phyloP scores from a whole-genome alignment of 2,329 filamentous ascomycete genomes.

The Colletotrichum lini region DNA sequence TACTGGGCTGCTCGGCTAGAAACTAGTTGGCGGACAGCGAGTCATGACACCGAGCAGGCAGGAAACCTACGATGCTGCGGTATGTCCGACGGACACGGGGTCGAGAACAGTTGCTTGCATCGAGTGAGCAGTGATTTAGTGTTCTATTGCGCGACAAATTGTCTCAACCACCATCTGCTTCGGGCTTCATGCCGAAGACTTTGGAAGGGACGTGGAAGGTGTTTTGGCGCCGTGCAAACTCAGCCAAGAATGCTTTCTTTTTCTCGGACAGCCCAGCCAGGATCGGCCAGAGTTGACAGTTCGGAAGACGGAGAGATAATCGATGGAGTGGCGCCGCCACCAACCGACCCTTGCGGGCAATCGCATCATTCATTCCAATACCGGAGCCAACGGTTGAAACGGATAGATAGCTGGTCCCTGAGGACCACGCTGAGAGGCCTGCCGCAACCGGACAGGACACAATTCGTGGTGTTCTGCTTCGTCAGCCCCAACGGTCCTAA shows the following conservation, averaged over 20 bases:
- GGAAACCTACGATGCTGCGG: background rate
- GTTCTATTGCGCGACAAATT: background rate
- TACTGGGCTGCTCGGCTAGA: constrained; percentile 7
- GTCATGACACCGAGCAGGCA: background rate
- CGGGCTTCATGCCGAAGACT: background rate
- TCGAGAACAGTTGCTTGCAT: constrained; percentile 8
- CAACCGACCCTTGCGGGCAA: background rate
- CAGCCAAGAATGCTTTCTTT: background rate
- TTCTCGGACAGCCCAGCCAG: background rate
- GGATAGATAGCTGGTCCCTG: background rate
- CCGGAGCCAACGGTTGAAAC: background rate
- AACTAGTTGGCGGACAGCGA: background rate
- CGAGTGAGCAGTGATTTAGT: background rate
- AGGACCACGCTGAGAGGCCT: constrained; percentile 18
- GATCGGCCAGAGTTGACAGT: constrained; percentile 12
- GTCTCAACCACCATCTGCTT: background rate
- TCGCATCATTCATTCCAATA: background rate
- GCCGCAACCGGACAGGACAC: background rate
- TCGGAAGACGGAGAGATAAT: constrained; percentile 8
- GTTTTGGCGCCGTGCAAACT: background rate
- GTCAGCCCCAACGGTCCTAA: constrained; percentile 12
- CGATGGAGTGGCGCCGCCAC: constrained; percentile 32
- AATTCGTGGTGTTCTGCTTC: background rate
- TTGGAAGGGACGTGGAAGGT: background rate
- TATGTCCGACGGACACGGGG: constrained; percentile 15